Evolutionary conservation across 371 early-diverging fungal genomes (phyloP), one percentile per base, ranked within the genome.

Genomic region (Actinomortierella wolfii): DNA sequence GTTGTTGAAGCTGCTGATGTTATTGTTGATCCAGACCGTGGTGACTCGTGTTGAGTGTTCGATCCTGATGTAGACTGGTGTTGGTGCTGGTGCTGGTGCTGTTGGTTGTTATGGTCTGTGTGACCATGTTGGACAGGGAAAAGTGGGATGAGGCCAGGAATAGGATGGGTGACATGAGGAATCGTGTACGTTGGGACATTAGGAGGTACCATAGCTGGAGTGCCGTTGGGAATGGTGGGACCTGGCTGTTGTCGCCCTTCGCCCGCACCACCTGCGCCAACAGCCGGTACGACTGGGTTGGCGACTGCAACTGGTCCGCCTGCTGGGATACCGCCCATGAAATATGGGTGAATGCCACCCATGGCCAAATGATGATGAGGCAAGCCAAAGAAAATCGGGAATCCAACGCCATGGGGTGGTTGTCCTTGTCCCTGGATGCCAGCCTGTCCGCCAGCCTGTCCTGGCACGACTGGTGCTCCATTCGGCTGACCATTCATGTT

Each of bases 81-180:
- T 11, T 34, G 34, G 7, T 34, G 34, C 34, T 34, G 34, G 7
- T 34, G 34, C 11, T 34, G 34, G 34, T 6, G 34, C 34, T 4
- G 34, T 34, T 11, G 4, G 34, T 11, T 11, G 34, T 11, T 6
- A 34, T 34, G 34, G 34, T 4, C 7, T 34, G 34, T 11, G n/a
- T n/a, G n/a, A n/a, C n/a, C n/a, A n/a, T 34, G 34, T 34, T 34
- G 63, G 17, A 65, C 54, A 6, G 73, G 73, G 56, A 65, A 71
- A 9, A 71, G 48, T 3, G 73, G 73, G 21, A 71, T 71, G 8
- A 71, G 53, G 41, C 73, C 73, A 11, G 73, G 73, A 53, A 71
- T 71, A 11, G 73, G 73, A n/a, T 71, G 73, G 21, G 62, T 48
- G 11, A 59, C 66, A 59, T 71, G 39, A 2, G 73, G 66, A 43